These are phyloP conservation scores for Scedosporium apiospermum DNA, from an alignment of 2,329 filamentous ascomycete species.

Conservation along the genomic window DNA sequence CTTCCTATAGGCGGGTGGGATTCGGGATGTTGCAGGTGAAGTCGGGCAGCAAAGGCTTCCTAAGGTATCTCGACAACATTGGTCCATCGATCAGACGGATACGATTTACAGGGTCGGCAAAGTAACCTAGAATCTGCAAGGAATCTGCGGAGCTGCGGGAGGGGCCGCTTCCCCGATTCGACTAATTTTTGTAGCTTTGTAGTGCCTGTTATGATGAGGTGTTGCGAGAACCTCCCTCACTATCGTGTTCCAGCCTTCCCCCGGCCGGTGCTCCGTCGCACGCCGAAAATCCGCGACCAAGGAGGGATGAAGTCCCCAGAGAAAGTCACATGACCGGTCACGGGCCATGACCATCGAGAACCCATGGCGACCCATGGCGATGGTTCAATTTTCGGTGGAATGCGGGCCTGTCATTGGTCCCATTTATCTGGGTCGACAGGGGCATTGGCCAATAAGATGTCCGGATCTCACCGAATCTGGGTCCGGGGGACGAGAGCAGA, in stretches of 20 bases:
- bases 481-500: slow-evolving; percentile 1
- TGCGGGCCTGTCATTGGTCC: not conserved
- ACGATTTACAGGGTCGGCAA: not conserved
- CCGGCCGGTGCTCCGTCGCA: not conserved
- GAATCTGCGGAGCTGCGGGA: slow-evolving; percentile 3
- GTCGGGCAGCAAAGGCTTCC: not conserved
- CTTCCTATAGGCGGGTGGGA: not conserved
- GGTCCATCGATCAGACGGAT: not conserved
- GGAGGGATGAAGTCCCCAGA: not conserved
- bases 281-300: not conserved
- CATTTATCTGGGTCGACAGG: not conserved
- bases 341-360: not conserved
- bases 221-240: not conserved
- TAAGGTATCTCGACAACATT: not conserved
- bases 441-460: slow-evolving; percentile 1
- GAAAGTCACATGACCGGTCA: slow-evolving; percentile 4
- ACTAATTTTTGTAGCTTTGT: not conserved
- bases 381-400: slow-evolving; percentile 6
- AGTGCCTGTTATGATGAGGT: not conserved
- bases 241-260: not conserved
- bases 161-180: slow-evolving; percentile 1
- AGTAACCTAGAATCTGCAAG: slow-evolving; percentile 1
- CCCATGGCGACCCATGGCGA: not conserved
- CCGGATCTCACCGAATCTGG: slow-evolving; percentile 4
- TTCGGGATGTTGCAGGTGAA: not conserved